Evolutionary conservation across 345 rosid genomes (phyloP), one percentile per base, ranked within the genome.

Genomic region (Odontarrhena argentea): DNA sequence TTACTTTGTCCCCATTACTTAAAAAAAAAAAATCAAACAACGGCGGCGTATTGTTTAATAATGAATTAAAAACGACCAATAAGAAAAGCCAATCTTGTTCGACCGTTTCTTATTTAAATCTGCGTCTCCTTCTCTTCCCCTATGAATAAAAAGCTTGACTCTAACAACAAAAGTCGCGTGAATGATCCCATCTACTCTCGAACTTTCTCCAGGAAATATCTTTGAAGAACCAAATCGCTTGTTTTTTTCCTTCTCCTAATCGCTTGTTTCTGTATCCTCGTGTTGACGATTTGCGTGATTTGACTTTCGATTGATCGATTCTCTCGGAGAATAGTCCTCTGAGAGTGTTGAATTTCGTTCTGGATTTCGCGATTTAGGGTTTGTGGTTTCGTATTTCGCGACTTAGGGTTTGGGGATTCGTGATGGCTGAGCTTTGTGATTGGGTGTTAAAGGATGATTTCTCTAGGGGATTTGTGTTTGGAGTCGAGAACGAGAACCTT

Each of bases 41-140:
- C 42, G 42, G 5, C 42, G 40, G 8, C 7, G 9, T 2, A 38
- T 2, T 8, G 1, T 8, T 38, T 18, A 18, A 18, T 18, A 1
- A 1, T 38, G 6, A 38, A 36, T 36, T 8, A 38, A 45, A 4
- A 26, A 13, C 9, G 26, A 36, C 13, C 30, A 45, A 13, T 35
- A 5, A 12, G 22, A 8, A 24, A 56, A 25, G 25, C 11, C 3
- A 46, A 37, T 28, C 46, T 36, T 24, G 25, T 48, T 47, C 57
- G 63, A 65, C 72, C 59, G 69, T 43, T 59, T 59, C 60, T 69
- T 58, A 59, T 70, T 45, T 70, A 76, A 76, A 58, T 60, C 43
- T 57, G 36, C 56, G 56, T 56, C 58, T 67, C 51, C 34, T 63
- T 22, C 32, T 24, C 5, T 14, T 35, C 40, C 8, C 24, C 5